Base-by-base conservation (phyloP, 2,329 filamentous ascomycete species). In the Aspergillus alliaceus region DNA sequence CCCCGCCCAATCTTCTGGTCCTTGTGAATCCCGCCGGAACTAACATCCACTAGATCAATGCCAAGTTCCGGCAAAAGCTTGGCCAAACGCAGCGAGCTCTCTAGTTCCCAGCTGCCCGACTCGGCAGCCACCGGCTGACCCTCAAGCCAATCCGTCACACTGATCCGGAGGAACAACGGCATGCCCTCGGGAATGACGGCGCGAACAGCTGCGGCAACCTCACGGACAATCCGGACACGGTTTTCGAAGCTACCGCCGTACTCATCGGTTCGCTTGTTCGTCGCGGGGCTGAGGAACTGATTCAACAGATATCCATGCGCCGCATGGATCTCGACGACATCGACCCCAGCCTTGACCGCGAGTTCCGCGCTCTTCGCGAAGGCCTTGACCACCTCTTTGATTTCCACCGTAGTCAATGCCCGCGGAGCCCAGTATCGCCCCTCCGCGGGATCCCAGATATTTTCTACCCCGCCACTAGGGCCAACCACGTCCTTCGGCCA, bases 261-360 rank as follows among this genome's bases (percentile, higher is more conserved):
- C 44, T 73, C 66, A 64, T 85, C 83, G 0, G 78, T 89, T 14
- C 90, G 82, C 56, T 82, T 76, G 74, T 95, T 95, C 22, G 82
- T 82, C 1, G 83, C 82, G 0, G 90, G 89, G 1, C 84, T 87
- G 4, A 91, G 60, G 77, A 93, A 93, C 6, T 79, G 72, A 66
- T 88, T 84, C 1, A 93, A 74, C 0, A 95, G 81, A 68, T 93
- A 93, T 1, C 90, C 90, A 68, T 93, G 90, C 0, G 90, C 90
- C 58, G 81, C 84, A 75, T 93, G 90, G 34, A 95, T 84, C 72
- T 95, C 90, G 58, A 95, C 87, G 4, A 86, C 81, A 69, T 96
- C 90, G 51, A 92, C 83, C 0, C 90, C 91, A 3, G 86, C 87
- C 62, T 84, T 77, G 2, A 91, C 77, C 1, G 90, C 82, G 20